phyloP scores from a whole-genome alignment of 176 grass and related monocot genomes.

The Saccharum officinarum region DNA sequence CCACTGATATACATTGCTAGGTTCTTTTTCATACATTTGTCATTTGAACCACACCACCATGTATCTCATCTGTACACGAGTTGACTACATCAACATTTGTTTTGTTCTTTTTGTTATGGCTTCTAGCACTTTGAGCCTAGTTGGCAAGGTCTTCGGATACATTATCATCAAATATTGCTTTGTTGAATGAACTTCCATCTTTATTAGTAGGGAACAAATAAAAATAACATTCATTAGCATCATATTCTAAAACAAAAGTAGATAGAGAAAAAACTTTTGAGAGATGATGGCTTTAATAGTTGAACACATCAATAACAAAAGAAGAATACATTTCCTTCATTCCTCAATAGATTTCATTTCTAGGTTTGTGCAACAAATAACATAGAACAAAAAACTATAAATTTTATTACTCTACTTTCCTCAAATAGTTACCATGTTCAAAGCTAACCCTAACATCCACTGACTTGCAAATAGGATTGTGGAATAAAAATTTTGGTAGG shows the following conservation, averaged over 20 bases:
- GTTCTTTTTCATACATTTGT: background rate
- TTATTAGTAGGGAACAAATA: background rate
- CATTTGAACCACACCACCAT: conserved; percentile 41
- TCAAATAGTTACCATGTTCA: background rate
- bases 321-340: background rate
- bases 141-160: conserved; percentile 45
- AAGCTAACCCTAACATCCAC: too few species aligned
- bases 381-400: background rate
- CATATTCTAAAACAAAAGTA: background rate
- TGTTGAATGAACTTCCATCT: conserved; percentile 96
- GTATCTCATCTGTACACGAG: background rate
- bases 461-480: too few species aligned
- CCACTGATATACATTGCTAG: conserved; percentile 8
- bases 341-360: background rate
- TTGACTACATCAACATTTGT: background rate
- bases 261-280: background rate
- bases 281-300: background rate
- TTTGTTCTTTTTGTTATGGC: conserved; percentile 8
- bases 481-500: too few species aligned
- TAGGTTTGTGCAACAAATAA: background rate
- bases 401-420: background rate
- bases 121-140: conserved; percentile 54
- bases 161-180: conserved; percentile 69
- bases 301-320: background rate
- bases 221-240: background rate